Conservation (phyloP, 139 green algal genomes). For the Picochlorum sp. region DNA sequence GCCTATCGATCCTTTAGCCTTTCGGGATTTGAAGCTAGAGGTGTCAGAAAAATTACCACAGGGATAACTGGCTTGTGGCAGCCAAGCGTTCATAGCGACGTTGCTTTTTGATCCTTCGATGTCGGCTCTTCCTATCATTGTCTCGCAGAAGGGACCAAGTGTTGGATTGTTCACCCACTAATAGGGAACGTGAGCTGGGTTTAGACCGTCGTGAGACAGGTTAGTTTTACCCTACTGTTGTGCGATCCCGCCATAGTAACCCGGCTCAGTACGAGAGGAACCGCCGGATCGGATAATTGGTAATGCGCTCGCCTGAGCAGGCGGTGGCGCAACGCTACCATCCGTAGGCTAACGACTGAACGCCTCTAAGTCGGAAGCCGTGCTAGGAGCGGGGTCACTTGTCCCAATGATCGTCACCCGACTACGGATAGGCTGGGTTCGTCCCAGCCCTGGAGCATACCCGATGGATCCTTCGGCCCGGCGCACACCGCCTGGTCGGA, state of each 20-base stretch:
- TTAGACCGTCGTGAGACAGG: slow-evolving; percentile 34
- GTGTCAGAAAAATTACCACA: slow-evolving; percentile 87
- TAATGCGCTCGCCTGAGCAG: slow-evolving; percentile 71
- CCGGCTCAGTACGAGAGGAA: slow-evolving; percentile 88
- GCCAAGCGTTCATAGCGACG: slow-evolving; percentile 57
- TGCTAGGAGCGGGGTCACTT: slow-evolving; percentile 55
- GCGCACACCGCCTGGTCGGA: slow-evolving; percentile 29
- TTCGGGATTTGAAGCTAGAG: slow-evolving; percentile 83
- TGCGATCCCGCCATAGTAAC: slow-evolving; percentile 73
- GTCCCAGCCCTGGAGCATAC: slow-evolving; percentile 53
- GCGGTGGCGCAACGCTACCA: slow-evolving; percentile 77
- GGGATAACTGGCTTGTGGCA: slow-evolving; percentile 84
- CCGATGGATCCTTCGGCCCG: slow-evolving; percentile 36
- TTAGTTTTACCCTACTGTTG: slow-evolving; percentile 60
- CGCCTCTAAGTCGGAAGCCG: slow-evolving; percentile 73
- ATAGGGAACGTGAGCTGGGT: slow-evolving; percentile 77
- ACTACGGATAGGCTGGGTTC: slow-evolving; percentile 60
- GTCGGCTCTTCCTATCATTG: slow-evolving; percentile 60
- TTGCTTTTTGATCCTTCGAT: slow-evolving; percentile 61
- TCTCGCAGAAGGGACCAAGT: slow-evolving; percentile 60
- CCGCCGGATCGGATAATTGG: slow-evolving; percentile 76
- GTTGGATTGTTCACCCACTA: slow-evolving; percentile 71
- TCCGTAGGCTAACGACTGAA: slow-evolving; percentile 75
- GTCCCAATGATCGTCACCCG: slow-evolving; percentile 59
- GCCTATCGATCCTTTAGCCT: slow-evolving; percentile 88